Base-by-base conservation (phyloP, 768 basidiomycete genomes). In the Clitopilus passeckerianus region DNA sequence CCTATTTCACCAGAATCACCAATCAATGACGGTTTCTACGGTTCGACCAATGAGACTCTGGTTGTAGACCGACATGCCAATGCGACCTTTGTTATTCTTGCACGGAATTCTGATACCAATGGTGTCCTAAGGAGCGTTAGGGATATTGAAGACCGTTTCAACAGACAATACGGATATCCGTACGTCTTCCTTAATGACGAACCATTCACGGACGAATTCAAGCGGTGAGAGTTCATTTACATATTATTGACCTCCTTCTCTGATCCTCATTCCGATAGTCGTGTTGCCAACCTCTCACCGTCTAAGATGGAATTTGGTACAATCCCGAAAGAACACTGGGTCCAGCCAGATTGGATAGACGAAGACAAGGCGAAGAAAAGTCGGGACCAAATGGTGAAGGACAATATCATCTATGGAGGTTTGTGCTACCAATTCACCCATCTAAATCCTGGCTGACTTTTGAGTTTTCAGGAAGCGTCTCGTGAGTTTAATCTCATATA, bases 111-210 rank as follows among this genome's bases (percentile, higher is more conserved):
- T 33, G 89, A 91, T 60, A 63, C 87, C 6, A 63, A 78, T n/a
- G 78, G 80, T 16, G 81, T 86, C 46, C 72, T 89, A 57, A 72
- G 74, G 37, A 88, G 86, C 62, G 85, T 94, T 64, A 81, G 81
- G 62, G 82, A 89, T 70, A 73, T 93, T 61, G 94, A 96, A 73
- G 84, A 89, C 61, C 74, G 86, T 41, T 95, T 95, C 76, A 98
- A 98, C 72, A 75, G 77, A 46, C 82, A 79, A 61, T 90, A 84
- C 64, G 78, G 81, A 20, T 96, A 97, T 67, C 91, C 93, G 4
- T 97, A 91, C 71, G 87, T 93, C 23, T 90, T 97, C 73, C 76
- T 98, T 60, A 96, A 96, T 69, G 94, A 97, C 54, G 82, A 84
- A 62, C 82, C 84, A 0, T 96, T 96, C 71, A 76, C 81, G 14